phyloP scores from a whole-genome alignment of 2,329 filamentous ascomycete species.

The Monosporascus sp. region DNA sequence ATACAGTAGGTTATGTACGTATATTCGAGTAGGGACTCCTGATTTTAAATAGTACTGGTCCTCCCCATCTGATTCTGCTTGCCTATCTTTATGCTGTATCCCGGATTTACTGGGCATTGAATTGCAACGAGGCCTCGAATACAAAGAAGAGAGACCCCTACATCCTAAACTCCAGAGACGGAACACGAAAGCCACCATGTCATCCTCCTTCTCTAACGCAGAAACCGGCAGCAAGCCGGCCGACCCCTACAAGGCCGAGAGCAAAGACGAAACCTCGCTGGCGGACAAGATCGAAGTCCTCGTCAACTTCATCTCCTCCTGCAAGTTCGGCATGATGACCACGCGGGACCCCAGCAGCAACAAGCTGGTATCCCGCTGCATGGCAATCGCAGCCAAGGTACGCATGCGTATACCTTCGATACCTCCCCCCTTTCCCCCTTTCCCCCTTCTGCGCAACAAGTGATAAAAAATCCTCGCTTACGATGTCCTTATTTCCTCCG shows the following conservation, averaged over 20 bases:
- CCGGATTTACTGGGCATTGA: no score
- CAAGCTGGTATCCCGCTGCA: constrained; percentile 57
- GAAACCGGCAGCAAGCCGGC: constrained; percentile 56
- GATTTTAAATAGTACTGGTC: no score
- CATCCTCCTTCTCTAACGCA: constrained; percentile 49
- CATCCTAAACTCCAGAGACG: no score
- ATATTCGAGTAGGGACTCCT: no score
- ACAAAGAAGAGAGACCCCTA: background rate
- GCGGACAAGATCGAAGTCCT: constrained; percentile 63
- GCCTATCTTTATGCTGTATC: no score
- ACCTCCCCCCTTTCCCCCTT: background rate
- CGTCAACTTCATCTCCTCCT: constrained; percentile 51
- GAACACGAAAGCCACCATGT: constrained; percentile 31
- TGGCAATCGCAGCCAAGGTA: constrained; percentile 65
- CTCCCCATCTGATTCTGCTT: no score
- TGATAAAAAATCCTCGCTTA: no score
- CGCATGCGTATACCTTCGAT: constrained; percentile 9
- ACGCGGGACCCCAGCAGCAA: constrained; percentile 53
- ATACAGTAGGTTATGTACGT: no score
- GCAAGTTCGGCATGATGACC: constrained; percentile 68
- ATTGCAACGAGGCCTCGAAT: background rate
- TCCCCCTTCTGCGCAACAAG: background rate
- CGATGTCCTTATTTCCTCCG: background rate
- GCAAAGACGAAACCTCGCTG: constrained; percentile 48
- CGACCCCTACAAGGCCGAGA: constrained; percentile 67